A percentile compares a stretch with the other conserved stretches of the same genome.
These are phyloP conservation scores for Aspergillus glaucus DNA, from an alignment of 2,329 filamentous ascomycete species.

Conservation along the genomic window DNA sequence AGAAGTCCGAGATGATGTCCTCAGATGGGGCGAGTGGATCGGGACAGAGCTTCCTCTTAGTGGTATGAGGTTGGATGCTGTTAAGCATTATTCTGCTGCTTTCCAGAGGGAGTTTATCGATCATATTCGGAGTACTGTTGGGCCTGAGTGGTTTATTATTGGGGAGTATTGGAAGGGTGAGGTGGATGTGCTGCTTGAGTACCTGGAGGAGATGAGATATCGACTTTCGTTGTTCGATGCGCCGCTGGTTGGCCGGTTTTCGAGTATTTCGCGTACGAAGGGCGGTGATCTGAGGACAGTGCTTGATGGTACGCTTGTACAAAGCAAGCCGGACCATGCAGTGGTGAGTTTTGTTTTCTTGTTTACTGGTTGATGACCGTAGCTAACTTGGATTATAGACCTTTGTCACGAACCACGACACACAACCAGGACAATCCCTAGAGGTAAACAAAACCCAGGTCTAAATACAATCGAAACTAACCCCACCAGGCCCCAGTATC, in stretches of 20 bases:
- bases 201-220: constrained; percentile 53
- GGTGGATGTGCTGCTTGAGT: constrained; percentile 49
- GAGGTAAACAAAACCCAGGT: constrained; percentile 32
- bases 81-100: constrained; percentile 64
- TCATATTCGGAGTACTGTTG: constrained; percentile 47
- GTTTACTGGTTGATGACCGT: background rate
- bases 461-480: background rate
- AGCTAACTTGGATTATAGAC: constrained; percentile 8
- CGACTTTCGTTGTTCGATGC: constrained; percentile 61
- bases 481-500: constrained; percentile 51
- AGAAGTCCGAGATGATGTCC: constrained; percentile 59
- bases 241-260: constrained; percentile 64
- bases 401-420: constrained; percentile 22
- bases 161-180: constrained; percentile 65
- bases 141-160: constrained; percentile 56
- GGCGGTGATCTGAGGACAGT: constrained; percentile 58
- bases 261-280: constrained; percentile 50
- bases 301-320: constrained; percentile 56
- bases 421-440: constrained; percentile 55
- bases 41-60: constrained; percentile 53
- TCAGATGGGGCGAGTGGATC: constrained; percentile 64
- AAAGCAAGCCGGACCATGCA: constrained; percentile 39
- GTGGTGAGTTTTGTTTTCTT: constrained; percentile 5
- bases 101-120: constrained; percentile 62
- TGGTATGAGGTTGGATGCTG: constrained; percentile 65